Evolutionary conservation across 129 eudicot genomes (phyloP), one percentile per base, ranked within the genome.

Genomic region (Centella asiatica): DNA sequence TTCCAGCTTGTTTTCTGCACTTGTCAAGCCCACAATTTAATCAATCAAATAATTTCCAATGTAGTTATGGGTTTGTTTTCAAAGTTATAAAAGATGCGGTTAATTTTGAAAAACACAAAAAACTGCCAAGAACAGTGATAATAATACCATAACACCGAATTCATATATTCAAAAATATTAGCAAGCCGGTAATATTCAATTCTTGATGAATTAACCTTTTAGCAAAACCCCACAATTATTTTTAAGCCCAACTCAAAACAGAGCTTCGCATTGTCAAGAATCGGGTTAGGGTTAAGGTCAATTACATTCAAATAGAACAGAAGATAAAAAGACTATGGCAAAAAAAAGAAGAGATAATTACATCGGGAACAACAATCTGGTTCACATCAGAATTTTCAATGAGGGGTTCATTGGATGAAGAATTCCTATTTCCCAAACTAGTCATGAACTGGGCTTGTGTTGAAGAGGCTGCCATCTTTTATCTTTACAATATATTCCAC

Each of bases 361-460:
- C 97, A 71, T 90, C 95, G 61, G 97, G 83, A 20, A 92, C 95
- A 63, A 87, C 78, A 80, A 92, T 92, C 75, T 92, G 95, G 60
- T 84, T 69, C 64, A 63, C 46, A 45, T 80, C 95, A 69, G 83
- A 56, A 72, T 68, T 31, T 23, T 92, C 90, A 39, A 79, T 84
- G 14, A 86, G 75, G 49, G 88, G 83, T 44, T 77, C 79, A 67
- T 78, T 78, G 9, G 82, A 45, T 22, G 32, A 76, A 42, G 42
- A 76, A 54, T 29, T 72, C 59, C 68, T 49, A 51, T 65, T 66
- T 2, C 58, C 79, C 29, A 32, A 46, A 51, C 74, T 68, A 54
- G 85, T 74, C 81, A 87, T 92, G 76, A 92, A 92, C 78, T 86
- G 97, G 47, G 86, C 77, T 49, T 77, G 75, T 70, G 69, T 15